These are phyloP conservation scores for Crataegus laevigata DNA, from an alignment of 306 rosid genomes.

Conservation along the genomic window DNA sequence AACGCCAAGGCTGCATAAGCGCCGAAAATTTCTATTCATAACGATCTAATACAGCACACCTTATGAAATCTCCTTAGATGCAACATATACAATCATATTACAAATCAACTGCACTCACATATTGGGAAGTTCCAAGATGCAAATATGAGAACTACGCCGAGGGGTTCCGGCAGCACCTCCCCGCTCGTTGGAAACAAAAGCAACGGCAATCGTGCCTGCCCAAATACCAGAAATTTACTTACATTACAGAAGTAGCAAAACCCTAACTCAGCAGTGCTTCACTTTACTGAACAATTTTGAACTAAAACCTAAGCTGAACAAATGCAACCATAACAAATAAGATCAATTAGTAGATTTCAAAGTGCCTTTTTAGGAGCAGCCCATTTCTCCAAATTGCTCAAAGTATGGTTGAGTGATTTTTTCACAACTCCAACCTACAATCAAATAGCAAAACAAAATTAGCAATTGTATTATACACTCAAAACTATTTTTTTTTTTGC, in stretches of 20 bases:
- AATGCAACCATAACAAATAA: background rate
- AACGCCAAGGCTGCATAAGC: constrained; percentile 51
- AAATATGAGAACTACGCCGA: constrained; percentile 78
- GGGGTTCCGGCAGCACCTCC: constrained; percentile 67
- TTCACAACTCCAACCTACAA: constrained; percentile 64
- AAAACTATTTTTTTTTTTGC: too few relatives aligned
- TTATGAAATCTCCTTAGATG: background rate
- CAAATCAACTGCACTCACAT: constrained; percentile 40
- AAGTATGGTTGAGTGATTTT: constrained; percentile 37
- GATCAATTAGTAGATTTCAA: background rate
- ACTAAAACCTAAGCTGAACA: background rate
- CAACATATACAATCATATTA: background rate
- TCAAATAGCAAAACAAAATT: background rate
- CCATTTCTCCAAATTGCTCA: constrained; percentile 63
- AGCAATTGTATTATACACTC: too few relatives aligned
- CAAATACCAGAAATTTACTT: background rate
- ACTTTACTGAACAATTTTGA: background rate
- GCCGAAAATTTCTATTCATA: background rate
- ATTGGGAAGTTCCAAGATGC: constrained; percentile 88
- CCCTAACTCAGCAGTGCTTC: background rate
- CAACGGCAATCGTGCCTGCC: constrained; percentile 45
- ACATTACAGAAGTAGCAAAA: background rate
- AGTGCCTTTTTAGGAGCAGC: constrained; percentile 54
- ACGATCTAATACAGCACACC: background rate
- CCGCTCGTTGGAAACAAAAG: constrained; percentile 66